These are phyloP conservation scores for Microstroma glucosiphilum DNA, from an alignment of 1,284 basidiomycete species.

Conservation along the genomic window DNA sequence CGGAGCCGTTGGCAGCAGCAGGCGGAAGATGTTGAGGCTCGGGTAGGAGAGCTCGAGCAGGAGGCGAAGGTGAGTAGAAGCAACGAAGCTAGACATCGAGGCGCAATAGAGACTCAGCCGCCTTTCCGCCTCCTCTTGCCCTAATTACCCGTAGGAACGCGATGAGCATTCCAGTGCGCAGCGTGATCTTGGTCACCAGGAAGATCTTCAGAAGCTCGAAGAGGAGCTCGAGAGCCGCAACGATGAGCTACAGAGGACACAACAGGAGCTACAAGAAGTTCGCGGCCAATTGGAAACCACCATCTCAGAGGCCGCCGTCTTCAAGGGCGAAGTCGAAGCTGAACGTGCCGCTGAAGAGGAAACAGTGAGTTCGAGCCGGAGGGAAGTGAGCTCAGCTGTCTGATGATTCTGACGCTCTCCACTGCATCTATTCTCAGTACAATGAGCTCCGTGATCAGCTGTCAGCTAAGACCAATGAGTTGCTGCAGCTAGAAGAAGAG, in stretches of 20 bases:
- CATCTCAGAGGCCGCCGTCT: background rate
- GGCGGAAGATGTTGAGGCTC: background rate
- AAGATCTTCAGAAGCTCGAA: background rate
- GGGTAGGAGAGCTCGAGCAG: constrained; percentile 1
- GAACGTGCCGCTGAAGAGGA: constrained; percentile 1
- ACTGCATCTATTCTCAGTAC: background rate
- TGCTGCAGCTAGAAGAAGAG: constrained; percentile 44
- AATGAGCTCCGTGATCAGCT: constrained; percentile 2
- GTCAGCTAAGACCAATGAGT: constrained; percentile 1
- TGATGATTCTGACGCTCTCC: background rate
- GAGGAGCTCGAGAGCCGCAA: background rate
- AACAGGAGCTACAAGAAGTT: background rate
- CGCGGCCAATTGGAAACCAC: constrained; percentile 2
- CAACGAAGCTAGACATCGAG: too few relatives aligned
- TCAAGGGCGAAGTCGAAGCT: constrained; percentile 1
- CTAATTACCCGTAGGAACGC: background rate
- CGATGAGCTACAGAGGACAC: background rate
- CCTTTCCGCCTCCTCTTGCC: too few relatives aligned
- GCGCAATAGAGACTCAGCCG: too few relatives aligned
- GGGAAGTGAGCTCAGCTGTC: background rate
- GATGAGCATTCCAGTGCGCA: background rate
- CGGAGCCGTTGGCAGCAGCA: background rate
- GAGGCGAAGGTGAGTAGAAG: background rate
- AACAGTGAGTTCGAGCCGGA: background rate
- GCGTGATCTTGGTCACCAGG: background rate